Base-by-base conservation (phyloP, 768 basidiomycete species). In the Mycena pura region DNA sequence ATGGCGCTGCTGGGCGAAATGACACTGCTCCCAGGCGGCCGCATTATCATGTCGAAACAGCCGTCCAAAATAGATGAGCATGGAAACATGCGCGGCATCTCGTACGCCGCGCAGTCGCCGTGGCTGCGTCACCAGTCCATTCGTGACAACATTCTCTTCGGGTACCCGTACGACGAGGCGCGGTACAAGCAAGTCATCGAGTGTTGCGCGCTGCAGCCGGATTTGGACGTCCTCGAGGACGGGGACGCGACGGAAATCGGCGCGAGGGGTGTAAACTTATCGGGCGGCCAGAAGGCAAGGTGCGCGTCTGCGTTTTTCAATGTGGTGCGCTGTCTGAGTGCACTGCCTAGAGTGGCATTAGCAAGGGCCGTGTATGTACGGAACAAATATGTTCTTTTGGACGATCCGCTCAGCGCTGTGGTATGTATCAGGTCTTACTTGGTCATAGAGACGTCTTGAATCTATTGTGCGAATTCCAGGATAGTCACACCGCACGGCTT, bases 211-310 rank as follows among this genome's bases (percentile, higher is more conserved):
- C 74, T 99, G 49, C 76, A 71, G 22, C 86, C 90, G 0, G 96
- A 99, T 78, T 74, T 99, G 56, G 85, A 90, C 5, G 84, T 95
- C n/a, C 74, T 99, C 3, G 92, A 96, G 51, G 89, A 95, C 67
- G 96, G 96, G 3, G 60, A 61, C 21, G 52, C 29, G 52, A 95
- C 93, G 1, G 90, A 93, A 73, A 92, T 96, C 64, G 93, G 93
- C 13, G 88, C 85, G 9, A 80, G 86, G 81, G 84, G 46, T 6
- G 64, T 61, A 3, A 36, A 38, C 3, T 40, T 65, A 11, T 57
- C 55, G 0, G 86, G 87, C 31, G 86, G 86, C n/a, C 86, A 88
- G 70, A 87, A 87, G 70, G 84, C 86, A 58, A 77, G 86, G 84
- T 83, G 13, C 25, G 45, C 19, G 62, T 52, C 75, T 63, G 8